Percentiles rank a stretch among this genome's conserved stretches.
Conservation (phyloP, 2,329 filamentous ascomycete genomes). For the Fusarium kyushuense region DNA sequence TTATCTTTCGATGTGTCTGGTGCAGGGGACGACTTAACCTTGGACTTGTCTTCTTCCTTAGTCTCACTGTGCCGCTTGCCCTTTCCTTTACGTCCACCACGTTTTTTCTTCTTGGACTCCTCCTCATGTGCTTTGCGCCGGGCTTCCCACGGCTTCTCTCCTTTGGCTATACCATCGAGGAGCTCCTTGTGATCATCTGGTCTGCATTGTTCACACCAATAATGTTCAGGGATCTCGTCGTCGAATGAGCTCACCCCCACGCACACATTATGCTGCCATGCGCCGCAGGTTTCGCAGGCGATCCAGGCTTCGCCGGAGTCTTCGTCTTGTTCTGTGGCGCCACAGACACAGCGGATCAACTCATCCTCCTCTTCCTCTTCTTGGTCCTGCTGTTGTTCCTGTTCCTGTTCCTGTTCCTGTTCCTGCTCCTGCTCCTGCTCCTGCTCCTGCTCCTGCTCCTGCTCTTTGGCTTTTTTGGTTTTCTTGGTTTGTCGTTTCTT, state of each 20-base stretch:
- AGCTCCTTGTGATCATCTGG: conserved; percentile 87
- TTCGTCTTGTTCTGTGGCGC: conserved; percentile 85
- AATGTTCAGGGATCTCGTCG: conserved; percentile 83
- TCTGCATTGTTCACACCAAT: conserved; percentile 91
- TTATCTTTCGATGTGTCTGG: conserved; percentile 61
- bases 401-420: conserved; percentile 63
- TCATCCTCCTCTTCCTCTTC: conserved; percentile 67
- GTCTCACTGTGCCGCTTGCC: conserved; percentile 74
- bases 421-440: conserved; percentile 62
- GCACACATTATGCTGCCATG: conserved; percentile 98
- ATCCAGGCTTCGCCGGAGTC: conserved; percentile 94
- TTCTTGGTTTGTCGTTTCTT: conserved; percentile 66
- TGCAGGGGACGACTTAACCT: conserved; percentile 56
- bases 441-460: conserved; percentile 57
- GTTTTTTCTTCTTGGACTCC: conserved; percentile 69
- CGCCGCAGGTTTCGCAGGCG: conserved; percentile 89
- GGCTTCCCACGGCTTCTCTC: conserved; percentile 89
- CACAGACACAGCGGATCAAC: conserved; percentile 93
- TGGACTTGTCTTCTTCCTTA: conserved; percentile 69
- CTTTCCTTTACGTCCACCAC: conserved; percentile 72
- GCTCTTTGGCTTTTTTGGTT: conserved; percentile 69
- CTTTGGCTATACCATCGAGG: conserved; percentile 79
- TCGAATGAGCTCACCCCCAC: conserved; percentile 85
- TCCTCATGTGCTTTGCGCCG: conserved; percentile 72
- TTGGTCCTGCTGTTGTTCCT: conserved; percentile 62